Conservation (phyloP, 2,329 filamentous ascomycete species). For the Xylaria digitata region DNA sequence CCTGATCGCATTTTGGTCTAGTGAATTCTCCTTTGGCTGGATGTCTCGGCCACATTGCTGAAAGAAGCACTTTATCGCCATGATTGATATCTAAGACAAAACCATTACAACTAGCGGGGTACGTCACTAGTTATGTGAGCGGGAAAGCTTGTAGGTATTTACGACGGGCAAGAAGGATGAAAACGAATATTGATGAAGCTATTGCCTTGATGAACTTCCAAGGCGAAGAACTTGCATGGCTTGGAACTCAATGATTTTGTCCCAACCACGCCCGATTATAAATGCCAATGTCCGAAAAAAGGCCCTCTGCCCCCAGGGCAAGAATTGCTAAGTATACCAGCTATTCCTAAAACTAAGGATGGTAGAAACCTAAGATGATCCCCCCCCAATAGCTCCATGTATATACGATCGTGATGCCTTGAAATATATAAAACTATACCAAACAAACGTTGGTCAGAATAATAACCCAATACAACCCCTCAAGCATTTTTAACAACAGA, state of each 20-base stretch:
- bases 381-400: neutral
- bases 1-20: slow-evolving; percentile 1
- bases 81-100: slow-evolving; percentile 36
- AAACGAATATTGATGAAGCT: neutral
- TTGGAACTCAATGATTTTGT: neutral
- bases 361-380: too few relatives aligned
- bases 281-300: slow-evolving; percentile 21
- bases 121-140: slow-evolving; percentile 7
- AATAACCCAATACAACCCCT: neutral
- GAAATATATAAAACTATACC: neutral
- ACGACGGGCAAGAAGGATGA: neutral
- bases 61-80: slow-evolving; percentile 24
- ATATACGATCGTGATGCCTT: neutral
- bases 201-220: neutral
- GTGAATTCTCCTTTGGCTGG: slow-evolving; percentile 26
- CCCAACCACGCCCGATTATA: slow-evolving; percentile 9
- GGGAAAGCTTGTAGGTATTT: neutral
- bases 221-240: neutral
- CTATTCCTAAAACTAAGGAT: too few relatives aligned
- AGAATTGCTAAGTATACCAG: too few relatives aligned
- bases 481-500: too few relatives aligned
- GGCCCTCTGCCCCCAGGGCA: neutral
- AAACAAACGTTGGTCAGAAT: too few relatives aligned
- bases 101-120: slow-evolving; percentile 30
- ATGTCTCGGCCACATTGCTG: slow-evolving; percentile 44